A percentile compares a stretch with the other conserved stretches of the same genome.
Evolutionary conservation across 257 asterid species (phyloP).

Genomic region (Solanum phureja): DNA sequence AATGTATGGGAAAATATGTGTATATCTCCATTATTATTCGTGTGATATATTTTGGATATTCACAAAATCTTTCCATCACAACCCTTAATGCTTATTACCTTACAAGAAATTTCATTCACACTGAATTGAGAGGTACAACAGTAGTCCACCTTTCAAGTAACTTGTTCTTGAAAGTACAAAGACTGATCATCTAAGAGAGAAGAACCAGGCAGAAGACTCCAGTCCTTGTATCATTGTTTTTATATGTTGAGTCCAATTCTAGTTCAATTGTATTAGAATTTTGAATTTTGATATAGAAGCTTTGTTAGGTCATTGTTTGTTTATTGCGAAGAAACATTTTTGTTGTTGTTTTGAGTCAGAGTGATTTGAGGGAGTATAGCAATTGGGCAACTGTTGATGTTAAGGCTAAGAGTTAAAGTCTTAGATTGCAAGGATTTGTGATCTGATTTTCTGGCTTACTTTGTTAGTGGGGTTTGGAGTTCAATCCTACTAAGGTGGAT

Average conservation of each 20-base stretch:
- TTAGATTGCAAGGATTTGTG: neutral
- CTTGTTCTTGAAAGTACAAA: neutral
- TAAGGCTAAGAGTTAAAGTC: neutral
- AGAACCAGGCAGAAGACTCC: neutral
- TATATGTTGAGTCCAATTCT: neutral
- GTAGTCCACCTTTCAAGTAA: neutral
- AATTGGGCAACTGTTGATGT: neutral
- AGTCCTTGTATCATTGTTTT: neutral
- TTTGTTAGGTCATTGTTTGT: neutral
- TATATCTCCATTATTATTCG: neutral
- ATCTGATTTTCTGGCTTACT: neutral
- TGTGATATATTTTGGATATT: neutral
- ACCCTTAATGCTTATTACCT: neutral
- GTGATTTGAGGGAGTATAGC: neutral
- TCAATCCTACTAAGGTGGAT: neutral
- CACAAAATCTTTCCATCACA: neutral
- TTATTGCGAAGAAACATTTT: neutral
- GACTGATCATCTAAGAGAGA: neutral
- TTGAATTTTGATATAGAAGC: neutral
- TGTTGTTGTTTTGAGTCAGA: neutral
- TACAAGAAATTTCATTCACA: neutral
- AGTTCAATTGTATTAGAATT: neutral
- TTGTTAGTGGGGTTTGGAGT: neutral
- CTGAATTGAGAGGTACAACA: neutral
- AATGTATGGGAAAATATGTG: neutral